Conservation (phyloP, 352 stramenopile species). For the Globisporangium perplexum region DNA sequence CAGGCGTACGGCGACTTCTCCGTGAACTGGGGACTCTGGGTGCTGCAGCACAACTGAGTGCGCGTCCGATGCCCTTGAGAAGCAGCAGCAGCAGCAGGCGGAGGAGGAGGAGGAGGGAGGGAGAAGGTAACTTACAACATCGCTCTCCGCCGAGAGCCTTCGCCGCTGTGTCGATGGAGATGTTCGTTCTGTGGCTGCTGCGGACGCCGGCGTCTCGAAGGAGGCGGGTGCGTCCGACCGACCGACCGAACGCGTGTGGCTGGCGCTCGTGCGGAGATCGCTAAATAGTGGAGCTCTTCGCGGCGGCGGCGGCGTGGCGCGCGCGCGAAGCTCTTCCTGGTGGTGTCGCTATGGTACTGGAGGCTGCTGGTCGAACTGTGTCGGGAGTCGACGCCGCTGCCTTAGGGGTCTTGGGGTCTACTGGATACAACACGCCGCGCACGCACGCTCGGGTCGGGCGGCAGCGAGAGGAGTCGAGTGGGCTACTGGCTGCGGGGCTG, state of each 20-base stretch:
- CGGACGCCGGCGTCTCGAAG: too few species aligned
- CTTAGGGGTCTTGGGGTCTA: slow-evolving; percentile 1
- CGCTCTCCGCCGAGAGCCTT: too few species aligned
- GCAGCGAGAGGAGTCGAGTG: background rate
- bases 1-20: slow-evolving; percentile 62
- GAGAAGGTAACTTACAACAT: background rate
- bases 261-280: background rate
- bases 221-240: too few species aligned
- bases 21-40: slow-evolving; percentile 73
- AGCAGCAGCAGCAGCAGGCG: background rate
- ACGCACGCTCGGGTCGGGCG: background rate
- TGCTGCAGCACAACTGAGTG: slow-evolving; percentile 44
- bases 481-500: background rate
- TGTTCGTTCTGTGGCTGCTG: too few species aligned
- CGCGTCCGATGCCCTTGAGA: too few species aligned
- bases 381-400: background rate
- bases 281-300: background rate
- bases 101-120: background rate
- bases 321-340: background rate
- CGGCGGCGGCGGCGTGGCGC: too few species aligned
- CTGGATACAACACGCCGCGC: slow-evolving; percentile 2
- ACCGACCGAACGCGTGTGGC: too few species aligned
- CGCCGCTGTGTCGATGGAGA: too few species aligned
- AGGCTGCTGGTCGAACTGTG: background rate
- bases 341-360: background rate